Base-by-base conservation (phyloP, 106 monocot species). In the Phalaenopsis aphrodite region DNA sequence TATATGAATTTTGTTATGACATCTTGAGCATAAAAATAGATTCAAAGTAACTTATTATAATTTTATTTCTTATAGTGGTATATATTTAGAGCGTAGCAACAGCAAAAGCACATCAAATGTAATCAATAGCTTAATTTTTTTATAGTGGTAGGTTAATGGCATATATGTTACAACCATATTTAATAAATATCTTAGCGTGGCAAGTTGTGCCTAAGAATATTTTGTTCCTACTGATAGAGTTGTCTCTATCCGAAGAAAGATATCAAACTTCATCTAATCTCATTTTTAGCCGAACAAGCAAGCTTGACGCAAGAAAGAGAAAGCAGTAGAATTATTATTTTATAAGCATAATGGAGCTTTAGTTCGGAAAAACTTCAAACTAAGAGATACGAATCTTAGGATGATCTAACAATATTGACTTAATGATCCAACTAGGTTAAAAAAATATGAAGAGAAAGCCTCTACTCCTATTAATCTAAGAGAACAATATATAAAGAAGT, bases 371-470 rank as follows among this genome's bases (percentile, higher is more conserved):
- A 61, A 61, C n/a, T 61, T 61, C 21, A 61, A 61, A 61, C 21
- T 21, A 61, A 61, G 61, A 61, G 61, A 61, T 61, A 61, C 61
- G 61, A 61, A 61, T 61, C 61, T 61, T 61, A 61, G 61, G 61
- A 61, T 61, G 61, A 61, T 61, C 61, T 61, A 61, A n/a, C 18
- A 61, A 61, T 61, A 21, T 61, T 61, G 61, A 61, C 61, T 61
- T 5, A 61, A 61, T n/a, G 21, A 61, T 21, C 21, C 61, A 61
- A 21, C 8, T 61, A 21, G 18, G 61, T 61, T 52, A 61, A 61
- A 61, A 6, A 21, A 61, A 9, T n/a, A 61, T 18, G 61, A 61
- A 61, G 18, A 21, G 9, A 61, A 61, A 61, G 61, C 61, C n/a
- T 61, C 21, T 61, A 21, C 18, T n/a, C 21, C 21, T n/a, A 61